These are phyloP conservation scores for Elsinoe perseae DNA, from an alignment of 2,329 filamentous ascomycete species.

Conservation along the genomic window DNA sequence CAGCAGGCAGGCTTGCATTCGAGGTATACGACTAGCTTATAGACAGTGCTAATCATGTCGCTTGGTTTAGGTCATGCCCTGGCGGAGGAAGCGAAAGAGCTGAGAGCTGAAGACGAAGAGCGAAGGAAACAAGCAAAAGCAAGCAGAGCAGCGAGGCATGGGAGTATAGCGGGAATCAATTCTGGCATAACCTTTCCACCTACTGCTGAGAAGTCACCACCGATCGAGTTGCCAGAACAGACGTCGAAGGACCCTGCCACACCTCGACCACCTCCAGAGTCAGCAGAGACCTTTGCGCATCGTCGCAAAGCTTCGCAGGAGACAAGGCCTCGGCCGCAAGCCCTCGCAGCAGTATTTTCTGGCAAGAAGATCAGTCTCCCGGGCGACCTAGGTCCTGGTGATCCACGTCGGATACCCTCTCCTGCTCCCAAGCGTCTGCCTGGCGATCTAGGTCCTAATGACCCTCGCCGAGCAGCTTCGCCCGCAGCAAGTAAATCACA, in stretches of 20 bases:
- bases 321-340: conserved; percentile 16
- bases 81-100: conserved; percentile 14
- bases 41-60: conserved; percentile 7
- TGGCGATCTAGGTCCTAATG: conserved; percentile 19
- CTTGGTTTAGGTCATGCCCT: conserved; percentile 14
- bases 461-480: conserved; percentile 16
- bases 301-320: conserved; percentile 11
- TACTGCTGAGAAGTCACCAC: neutral
- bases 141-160: conserved; percentile 3
- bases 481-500: conserved; percentile 17
- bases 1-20: neutral
- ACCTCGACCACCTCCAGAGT: neutral
- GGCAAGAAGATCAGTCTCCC: conserved; percentile 27
- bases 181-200: conserved; percentile 1
- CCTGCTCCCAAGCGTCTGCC: conserved; percentile 18
- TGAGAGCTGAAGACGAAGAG: conserved; percentile 20
- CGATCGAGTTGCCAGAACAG: conserved; percentile 12
- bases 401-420: conserved; percentile 25
- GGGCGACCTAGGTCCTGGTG: conserved; percentile 31
- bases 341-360: conserved; percentile 28
- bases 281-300: conserved; percentile 12
- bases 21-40: neutral
- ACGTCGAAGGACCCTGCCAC: conserved; percentile 2
- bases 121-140: conserved; percentile 1
- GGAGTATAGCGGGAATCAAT: conserved; percentile 1